Base-by-base conservation (phyloP, 116 monocot species). In the Trichopus zeylanicus region DNA sequence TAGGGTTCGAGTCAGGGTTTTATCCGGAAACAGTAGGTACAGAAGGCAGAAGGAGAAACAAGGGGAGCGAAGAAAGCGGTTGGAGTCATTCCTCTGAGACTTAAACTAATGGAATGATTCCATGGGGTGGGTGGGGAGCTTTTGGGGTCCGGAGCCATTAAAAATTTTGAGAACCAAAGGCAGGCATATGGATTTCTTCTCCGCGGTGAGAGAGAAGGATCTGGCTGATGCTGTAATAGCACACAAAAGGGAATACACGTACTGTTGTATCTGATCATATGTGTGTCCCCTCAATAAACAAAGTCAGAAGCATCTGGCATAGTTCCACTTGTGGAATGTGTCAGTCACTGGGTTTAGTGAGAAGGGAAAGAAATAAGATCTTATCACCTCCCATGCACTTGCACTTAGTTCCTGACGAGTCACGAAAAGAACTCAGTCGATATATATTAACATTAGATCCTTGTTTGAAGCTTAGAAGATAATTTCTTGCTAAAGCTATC, bases 311-410 rank as follows among this genome's bases (percentile, higher is more conserved):
- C 71, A 71, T 71, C 58, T 67, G 69, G 54, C 48, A 65, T 65
- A 59, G 61, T 67, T 72, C 76, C n/a, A 69, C 55, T 77, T 71
- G 52, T 64, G 65, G 76, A 81, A 70, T 81, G 65, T 76, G 76
- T 69, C 69, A 61, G 78, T 62, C 23, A 56, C 34, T 49, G 18
- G 55, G 27, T 49, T 28, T 29, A 32, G 15, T 35, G 12, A 22
- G 25, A 54, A 26, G 66, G 25, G 37, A 26, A 47, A 32, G 26
- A 48, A 54, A 19, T 19, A 27, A 7, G 28, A 70, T 2, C 15
- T 57, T 51, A 59, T 10, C 37, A 35, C 46, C 64, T 57, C 34
- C 59, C 57, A 69, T 72, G 42, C 48, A 66, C 16, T 33, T n/a
- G 7, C 23, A 73, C 1, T 64, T 35, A 29, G n/a, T 39, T 62